phyloP scores from a whole-genome alignment of 2,329 filamentous ascomycete species.

The Penicillium digitatum region DNA sequence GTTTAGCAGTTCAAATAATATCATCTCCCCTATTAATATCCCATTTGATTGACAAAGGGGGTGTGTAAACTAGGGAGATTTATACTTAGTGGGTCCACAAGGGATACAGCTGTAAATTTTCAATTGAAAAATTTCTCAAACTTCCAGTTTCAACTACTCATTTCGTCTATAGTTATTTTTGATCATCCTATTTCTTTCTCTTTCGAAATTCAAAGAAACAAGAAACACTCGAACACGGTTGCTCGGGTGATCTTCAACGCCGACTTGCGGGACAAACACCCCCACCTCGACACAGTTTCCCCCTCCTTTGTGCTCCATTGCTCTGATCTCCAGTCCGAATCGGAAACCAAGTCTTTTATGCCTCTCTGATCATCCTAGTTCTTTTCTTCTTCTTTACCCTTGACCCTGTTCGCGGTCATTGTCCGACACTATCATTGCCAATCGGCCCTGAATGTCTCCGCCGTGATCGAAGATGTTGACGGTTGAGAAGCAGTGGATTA shows the following conservation, averaged over 20 bases:
- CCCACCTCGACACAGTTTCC: conserved; percentile 1
- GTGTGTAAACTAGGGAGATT: not conserved
- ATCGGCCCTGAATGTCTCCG: conserved; percentile 32
- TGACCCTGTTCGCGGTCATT: conserved; percentile 8
- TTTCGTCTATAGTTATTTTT: not conserved
- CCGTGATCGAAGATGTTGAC: conserved; percentile 40
- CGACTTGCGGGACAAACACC: conserved; percentile 4
- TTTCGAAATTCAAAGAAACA: not conserved
- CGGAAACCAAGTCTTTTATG: conserved; percentile 6
- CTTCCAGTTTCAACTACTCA: not conserved
- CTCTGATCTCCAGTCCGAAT: conserved; percentile 12
- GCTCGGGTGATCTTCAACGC: conserved; percentile 11
- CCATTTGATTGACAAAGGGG: conserved; percentile 30
- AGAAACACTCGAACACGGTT: not conserved
- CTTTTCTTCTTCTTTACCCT: not conserved
- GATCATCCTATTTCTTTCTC: not conserved
- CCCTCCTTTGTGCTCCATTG: conserved; percentile 2
- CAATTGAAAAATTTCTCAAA: not conserved
- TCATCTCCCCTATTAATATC: not conserved
- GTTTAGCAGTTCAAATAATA: not conserved
- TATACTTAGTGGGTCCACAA: conserved; percentile 13
- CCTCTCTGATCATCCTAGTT: conserved; percentile 4
- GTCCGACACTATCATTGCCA: conserved; percentile 11
- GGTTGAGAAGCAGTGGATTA: conserved; percentile 62
- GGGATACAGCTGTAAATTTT: conserved; percentile 9